A percentile compares a stretch with the other conserved stretches of the same genome.
Evolutionary conservation across 2,329 filamentous ascomycete species (phyloP).

Genomic region (Parastagonospora avenae): DNA sequence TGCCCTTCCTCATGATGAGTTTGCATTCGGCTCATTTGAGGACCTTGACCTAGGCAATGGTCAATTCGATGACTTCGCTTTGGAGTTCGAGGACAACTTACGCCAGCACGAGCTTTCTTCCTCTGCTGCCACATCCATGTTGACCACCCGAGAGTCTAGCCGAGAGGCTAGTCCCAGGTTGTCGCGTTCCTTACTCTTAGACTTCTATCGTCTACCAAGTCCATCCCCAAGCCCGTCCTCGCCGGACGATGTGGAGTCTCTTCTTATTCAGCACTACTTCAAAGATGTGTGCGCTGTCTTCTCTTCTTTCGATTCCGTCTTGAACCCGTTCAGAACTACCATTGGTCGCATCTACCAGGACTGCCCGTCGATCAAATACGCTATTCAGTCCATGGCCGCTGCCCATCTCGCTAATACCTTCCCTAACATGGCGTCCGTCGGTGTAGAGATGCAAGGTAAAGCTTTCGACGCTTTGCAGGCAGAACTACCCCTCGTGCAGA

Average conservation of each 20-base stretch:
- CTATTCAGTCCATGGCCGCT: conserved; percentile 68
- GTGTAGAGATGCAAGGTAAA: conserved; percentile 58
- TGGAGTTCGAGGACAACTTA: conserved; percentile 26
- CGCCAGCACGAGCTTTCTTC: conserved; percentile 21
- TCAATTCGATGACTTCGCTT: conserved; percentile 22
- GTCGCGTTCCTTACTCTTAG: conserved; percentile 47
- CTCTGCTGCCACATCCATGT: conserved; percentile 12
- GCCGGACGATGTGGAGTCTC: conserved; percentile 56
- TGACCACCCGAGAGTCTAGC: conserved; percentile 19
- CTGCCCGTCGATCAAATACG: conserved; percentile 64
- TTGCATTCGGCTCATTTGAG: conserved; percentile 33
- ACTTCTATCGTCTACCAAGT: conserved; percentile 44
- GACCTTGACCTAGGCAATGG: conserved; percentile 33
- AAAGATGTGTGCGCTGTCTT: conserved; percentile 66
- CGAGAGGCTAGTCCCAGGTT: conserved; percentile 37
- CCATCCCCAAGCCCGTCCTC: conserved; percentile 42
- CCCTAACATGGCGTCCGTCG: conserved; percentile 58
- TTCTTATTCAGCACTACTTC: conserved; percentile 68
- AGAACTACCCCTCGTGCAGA: conserved; percentile 53
- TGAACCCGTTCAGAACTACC: conserved; percentile 66
- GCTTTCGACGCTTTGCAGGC: conserved; percentile 58
- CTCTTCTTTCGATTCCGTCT: conserved; percentile 67
- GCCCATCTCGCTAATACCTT: conserved; percentile 65
- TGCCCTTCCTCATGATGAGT: conserved; percentile 28
- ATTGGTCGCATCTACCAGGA: conserved; percentile 63